Evolutionary conservation across 805 yeast genomes (phyloP).

Genomic region (Saccharomycopsis olivae): DNA sequence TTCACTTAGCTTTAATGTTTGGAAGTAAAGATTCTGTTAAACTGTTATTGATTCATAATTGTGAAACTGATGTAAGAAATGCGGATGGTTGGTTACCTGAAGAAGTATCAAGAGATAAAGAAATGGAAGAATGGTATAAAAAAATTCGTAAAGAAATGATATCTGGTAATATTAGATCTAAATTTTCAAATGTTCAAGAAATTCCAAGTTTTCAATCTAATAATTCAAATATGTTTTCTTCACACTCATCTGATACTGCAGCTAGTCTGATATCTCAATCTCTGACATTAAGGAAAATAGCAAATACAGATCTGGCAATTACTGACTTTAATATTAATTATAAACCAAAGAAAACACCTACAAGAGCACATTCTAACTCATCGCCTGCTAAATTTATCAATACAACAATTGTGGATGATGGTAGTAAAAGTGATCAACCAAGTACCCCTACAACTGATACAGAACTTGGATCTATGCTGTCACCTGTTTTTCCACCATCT

Average conservation of each 20-base stretch:
- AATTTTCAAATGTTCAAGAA: no score
- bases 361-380: constrained; percentile 9
- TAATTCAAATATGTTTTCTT: neutral
- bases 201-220: neutral
- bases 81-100: constrained; percentile 54
- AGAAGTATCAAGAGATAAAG: constrained; percentile 47
- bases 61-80: constrained; percentile 40
- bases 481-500: constrained; percentile 17
- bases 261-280: no score
- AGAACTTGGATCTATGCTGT: constrained; percentile 9
- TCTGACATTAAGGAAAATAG: no score
- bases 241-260: no score
- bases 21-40: constrained; percentile 51
- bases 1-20: constrained; percentile 71
- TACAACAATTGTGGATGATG: neutral
- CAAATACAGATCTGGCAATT: no score
- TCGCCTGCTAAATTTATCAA: neutral
- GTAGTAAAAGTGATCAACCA: constrained; percentile 8
- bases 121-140: constrained; percentile 35
- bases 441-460: constrained; percentile 3
- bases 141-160: constrained; percentile 20
- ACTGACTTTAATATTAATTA: no score
- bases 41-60: constrained; percentile 38
- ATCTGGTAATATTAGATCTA: constrained; percentile 12
- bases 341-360: no score